Percentiles rank a stretch among this genome's conserved stretches.
Evolutionary conservation across 1,139 yeast genomes (phyloP).

Genomic region (Kurtzmaniella quercitrusa): DNA sequence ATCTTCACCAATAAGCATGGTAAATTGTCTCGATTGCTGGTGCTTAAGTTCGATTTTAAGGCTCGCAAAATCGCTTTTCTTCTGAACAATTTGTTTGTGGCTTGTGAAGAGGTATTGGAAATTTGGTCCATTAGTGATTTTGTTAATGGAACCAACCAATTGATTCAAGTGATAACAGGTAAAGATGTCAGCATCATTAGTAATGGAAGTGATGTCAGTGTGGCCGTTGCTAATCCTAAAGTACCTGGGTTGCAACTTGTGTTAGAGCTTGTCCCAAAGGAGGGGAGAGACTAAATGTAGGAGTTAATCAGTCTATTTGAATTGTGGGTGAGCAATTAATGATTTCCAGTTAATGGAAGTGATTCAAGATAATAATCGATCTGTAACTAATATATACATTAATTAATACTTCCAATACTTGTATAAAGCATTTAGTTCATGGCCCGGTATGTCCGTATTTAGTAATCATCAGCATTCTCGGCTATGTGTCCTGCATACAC

Average conservation of each 20-base stretch:
- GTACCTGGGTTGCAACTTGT: conserved; percentile 62
- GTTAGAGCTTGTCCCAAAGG: conserved; percentile 15
- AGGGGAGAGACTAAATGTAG: conserved; percentile 2
- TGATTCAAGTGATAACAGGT: conserved; percentile 73
- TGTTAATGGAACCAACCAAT: conserved; percentile 44
- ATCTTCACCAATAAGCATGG: conserved; percentile 68
- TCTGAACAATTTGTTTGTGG: conserved; percentile 57
- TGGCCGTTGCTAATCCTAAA: conserved; percentile 69
- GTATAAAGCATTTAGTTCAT: too few relatives aligned
- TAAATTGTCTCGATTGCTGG: conserved; percentile 50
- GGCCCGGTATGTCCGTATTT: too few relatives aligned
- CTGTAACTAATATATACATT: too few relatives aligned
- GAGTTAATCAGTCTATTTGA: too few relatives aligned
- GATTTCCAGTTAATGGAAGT: too few relatives aligned
- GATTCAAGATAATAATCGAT: too few relatives aligned
- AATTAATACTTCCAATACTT: too few relatives aligned
- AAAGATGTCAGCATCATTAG: conserved; percentile 53
- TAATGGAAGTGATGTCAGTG: conserved; percentile 39
- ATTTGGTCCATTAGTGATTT: conserved; percentile 59
- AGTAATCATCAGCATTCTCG: too few relatives aligned
- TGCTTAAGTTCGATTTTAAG: conserved; percentile 60
- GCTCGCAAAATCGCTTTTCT: conserved; percentile 55
- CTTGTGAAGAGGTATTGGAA: conserved; percentile 69
- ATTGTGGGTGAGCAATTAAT: background rate
- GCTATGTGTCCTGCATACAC: too few relatives aligned